These are phyloP conservation scores for Plasmopara muralis DNA, from an alignment of 352 stramenopile genomes.

Conservation along the genomic window DNA sequence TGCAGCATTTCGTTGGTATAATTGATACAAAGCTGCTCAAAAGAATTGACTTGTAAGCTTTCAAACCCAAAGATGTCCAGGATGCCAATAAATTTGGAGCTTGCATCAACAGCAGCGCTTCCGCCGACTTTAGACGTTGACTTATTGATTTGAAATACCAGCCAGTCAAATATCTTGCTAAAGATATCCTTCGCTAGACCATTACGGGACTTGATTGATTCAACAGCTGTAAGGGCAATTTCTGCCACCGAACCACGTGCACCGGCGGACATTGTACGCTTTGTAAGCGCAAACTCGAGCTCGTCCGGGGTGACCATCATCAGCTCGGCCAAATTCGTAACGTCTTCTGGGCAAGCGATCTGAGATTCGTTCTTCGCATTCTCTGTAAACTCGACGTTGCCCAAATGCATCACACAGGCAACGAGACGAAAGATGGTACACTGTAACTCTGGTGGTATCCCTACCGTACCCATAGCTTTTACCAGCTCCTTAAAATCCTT, in stretches of 20 bases:
- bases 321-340: conserved; percentile 70
- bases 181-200: conserved; percentile 95
- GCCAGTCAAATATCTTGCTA: conserved; percentile 95
- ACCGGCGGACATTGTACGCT: conserved; percentile 82
- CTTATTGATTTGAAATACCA: conserved; percentile 92
- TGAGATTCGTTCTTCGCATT: conserved; percentile 81
- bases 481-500: conserved; percentile 91
- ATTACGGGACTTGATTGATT: conserved; percentile 88
- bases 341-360: conserved; percentile 54
- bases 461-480: conserved; percentile 89
- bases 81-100: conserved; percentile 89
- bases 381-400: conserved; percentile 92
- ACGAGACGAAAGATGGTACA: conserved; percentile 94
- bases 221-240: conserved; percentile 72
- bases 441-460: conserved; percentile 85
- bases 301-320: conserved; percentile 81
- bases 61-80: conserved; percentile 98
- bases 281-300: conserved; percentile 86
- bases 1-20: conserved; percentile 96
- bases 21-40: conserved; percentile 96
- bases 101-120: conserved; percentile 13
- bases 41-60: conserved; percentile 89
- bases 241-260: conserved; percentile 80
- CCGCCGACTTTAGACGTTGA: conserved; percentile 68
- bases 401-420: conserved; percentile 95